Evolutionary conservation across 1,284 basidiomycete genomes (phyloP).

Genomic region (Vanrija sp.): DNA sequence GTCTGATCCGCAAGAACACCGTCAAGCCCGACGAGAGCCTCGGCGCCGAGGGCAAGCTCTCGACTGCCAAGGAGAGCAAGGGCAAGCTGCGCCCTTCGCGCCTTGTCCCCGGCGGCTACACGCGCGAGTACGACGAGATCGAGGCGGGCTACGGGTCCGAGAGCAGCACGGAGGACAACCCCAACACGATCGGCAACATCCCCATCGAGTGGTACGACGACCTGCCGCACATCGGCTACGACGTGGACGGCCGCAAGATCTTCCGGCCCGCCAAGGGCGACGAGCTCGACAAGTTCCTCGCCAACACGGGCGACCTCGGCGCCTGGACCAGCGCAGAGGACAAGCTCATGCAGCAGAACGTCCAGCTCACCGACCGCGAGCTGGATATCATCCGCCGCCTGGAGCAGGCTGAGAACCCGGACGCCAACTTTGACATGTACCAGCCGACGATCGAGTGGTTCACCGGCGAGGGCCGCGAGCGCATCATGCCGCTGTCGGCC

Average conservation of each 20-base stretch:
- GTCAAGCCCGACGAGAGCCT: constrained; percentile 45
- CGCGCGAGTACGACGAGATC: constrained; percentile 88
- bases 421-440: constrained; percentile 84
- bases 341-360: constrained; percentile 79
- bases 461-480: constrained; percentile 90
- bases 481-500: constrained; percentile 84
- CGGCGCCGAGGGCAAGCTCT: constrained; percentile 43
- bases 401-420: constrained; percentile 87
- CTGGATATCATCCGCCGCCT: constrained; percentile 90
- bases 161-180: constrained; percentile 93
- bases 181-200: constrained; percentile 90
- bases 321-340: constrained; percentile 95
- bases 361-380: constrained; percentile 83
- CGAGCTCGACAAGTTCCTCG: constrained; percentile 94
- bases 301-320: constrained; percentile 86
- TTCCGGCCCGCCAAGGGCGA: constrained; percentile 92
- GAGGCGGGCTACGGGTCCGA: constrained; percentile 96
- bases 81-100: constrained; percentile 41
- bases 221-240: constrained; percentile 97
- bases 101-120: constrained; percentile 74
- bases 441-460: constrained; percentile 95
- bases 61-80: constrained; percentile 41
- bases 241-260: constrained; percentile 90
- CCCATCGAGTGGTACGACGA: constrained; percentile 99
- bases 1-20: constrained; percentile 40